Conservation (phyloP, 805 yeast genomes). For the Yarrowia yakushimensis region DNA sequence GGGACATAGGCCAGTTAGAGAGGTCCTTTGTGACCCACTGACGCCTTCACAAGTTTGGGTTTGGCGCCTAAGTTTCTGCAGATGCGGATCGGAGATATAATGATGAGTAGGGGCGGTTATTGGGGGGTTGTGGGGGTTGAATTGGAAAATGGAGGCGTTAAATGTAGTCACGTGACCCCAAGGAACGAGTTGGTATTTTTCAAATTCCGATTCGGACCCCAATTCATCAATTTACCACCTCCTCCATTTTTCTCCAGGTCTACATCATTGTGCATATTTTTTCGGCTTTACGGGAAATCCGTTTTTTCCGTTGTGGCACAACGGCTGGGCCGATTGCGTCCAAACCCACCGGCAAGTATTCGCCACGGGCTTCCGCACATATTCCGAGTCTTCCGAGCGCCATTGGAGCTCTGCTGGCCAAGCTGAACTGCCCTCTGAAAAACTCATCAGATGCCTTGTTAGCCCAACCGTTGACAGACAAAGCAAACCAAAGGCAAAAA, state of each 20-base stretch:
- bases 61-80: not conserved
- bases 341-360: not conserved
- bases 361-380: not conserved
- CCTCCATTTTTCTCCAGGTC: no score
- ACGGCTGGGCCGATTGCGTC: no score
- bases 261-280: not conserved
- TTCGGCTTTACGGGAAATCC: not conserved
- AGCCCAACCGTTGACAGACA: not conserved
- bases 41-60: not conserved
- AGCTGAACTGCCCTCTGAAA: no score
- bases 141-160: no score
- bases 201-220: no score
- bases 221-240: no score
- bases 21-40: slow-evolving; percentile 7
- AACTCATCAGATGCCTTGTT: not conserved
- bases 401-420: not conserved
- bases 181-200: no score
- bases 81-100: slow-evolving; percentile 14
- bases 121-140: no score
- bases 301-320: no score
- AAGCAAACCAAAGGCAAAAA: no score
- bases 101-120: not conserved
- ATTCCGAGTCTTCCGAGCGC: not conserved
- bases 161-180: no score
- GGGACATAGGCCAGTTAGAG: not conserved